phyloP scores from a whole-genome alignment of 2,329 filamentous ascomycete genomes.

The Zymoseptoria brevis region DNA sequence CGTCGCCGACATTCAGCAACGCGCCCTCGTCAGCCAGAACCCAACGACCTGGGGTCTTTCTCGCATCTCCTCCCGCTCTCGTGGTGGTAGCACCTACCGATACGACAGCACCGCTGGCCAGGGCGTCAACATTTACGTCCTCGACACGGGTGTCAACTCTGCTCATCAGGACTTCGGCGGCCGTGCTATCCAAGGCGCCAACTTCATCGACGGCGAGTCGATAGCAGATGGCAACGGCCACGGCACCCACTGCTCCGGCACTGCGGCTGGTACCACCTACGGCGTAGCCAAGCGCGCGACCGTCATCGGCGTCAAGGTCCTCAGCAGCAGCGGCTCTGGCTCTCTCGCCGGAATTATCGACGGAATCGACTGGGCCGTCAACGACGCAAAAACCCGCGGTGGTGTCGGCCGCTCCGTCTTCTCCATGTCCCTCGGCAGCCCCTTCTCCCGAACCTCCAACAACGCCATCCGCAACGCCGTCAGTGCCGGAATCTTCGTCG shows the following conservation, averaged over 20 bases:
- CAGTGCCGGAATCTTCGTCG: conserved; percentile 33
- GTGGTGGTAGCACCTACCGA: conserved; percentile 19
- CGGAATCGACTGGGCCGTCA: conserved; percentile 40
- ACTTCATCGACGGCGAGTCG: conserved; percentile 26
- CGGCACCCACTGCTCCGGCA: conserved; percentile 77
- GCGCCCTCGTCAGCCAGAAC: conserved; percentile 13
- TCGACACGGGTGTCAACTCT: conserved; percentile 19
- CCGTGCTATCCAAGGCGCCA: conserved; percentile 24
- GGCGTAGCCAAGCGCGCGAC: conserved; percentile 40
- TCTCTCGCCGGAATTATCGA: conserved; percentile 38
- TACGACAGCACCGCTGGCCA: conserved; percentile 14
- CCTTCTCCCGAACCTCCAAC: conserved; percentile 31
- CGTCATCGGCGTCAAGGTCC: conserved; percentile 44
- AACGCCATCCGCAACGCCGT: conserved; percentile 32
- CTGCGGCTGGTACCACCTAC: conserved; percentile 55
- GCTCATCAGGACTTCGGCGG: conserved; percentile 30
- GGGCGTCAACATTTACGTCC: conserved; percentile 13
- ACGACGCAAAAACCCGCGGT: conserved; percentile 62
- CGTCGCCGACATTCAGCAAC: neutral
- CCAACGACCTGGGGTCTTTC: conserved; percentile 17
- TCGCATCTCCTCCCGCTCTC: conserved; percentile 14
- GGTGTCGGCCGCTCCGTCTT: conserved; percentile 48
- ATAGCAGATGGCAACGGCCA: conserved; percentile 49
- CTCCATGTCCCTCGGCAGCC: conserved; percentile 37
- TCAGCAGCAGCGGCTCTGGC: conserved; percentile 37